Conservation (phyloP, 192 early-diverging fungal genomes). For the Entomortierella beljakovae region DNA sequence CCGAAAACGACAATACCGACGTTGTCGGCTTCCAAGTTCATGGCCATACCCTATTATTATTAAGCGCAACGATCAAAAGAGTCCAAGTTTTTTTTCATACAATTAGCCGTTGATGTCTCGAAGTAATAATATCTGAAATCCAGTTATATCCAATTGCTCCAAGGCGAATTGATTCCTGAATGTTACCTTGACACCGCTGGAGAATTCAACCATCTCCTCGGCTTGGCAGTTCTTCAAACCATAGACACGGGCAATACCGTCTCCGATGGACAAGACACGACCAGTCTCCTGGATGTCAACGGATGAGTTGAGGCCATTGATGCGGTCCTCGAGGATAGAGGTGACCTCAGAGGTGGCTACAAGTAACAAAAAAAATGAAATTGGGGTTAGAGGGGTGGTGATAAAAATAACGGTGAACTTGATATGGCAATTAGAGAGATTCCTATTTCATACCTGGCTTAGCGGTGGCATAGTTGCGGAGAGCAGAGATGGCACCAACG, state of each 20-base stretch:
- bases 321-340: conserved; percentile 97
- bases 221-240: conserved; percentile 98
- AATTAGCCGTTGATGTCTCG: too few relatives aligned
- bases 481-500: conserved; percentile 65
- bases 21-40: conserved; percentile 99
- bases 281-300: conserved; percentile 98
- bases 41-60: conserved; percentile 99
- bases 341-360: conserved; percentile 93
- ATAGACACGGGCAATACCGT: conserved; percentile 99
- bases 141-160: neutral
- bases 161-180: neutral
- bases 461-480: conserved; percentile 66
- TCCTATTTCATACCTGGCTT: conserved; percentile 55
- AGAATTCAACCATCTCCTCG: conserved; percentile 99
- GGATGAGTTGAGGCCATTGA: conserved; percentile 85
- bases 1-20: conserved; percentile 99
- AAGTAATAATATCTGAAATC: neutral
- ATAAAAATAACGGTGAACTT: neutral
- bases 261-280: conserved; percentile 99
- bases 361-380: neutral
- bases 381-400: neutral
- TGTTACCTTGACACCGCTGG: conserved; percentile 93
- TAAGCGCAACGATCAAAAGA: neutral
- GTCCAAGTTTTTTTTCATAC: too few relatives aligned
- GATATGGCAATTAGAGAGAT: neutral